Percentiles rank a stretch among this genome's conserved stretches.
Evolutionary conservation across 306 rosid species (phyloP).

Genomic region (Cucumis melo): DNA sequence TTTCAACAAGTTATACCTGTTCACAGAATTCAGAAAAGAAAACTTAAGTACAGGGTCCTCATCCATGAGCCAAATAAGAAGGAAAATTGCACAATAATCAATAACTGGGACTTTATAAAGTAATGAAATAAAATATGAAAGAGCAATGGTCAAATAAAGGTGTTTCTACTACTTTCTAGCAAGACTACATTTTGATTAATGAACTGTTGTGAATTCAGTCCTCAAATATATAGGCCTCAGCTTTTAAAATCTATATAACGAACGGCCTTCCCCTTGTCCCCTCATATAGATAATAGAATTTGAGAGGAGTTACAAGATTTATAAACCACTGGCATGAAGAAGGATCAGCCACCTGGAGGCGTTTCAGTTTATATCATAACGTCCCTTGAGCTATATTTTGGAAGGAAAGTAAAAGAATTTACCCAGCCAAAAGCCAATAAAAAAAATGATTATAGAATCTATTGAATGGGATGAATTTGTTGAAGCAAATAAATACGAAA

Average conservation of each 20-base stretch:
- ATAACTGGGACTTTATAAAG: slow-evolving; percentile 1
- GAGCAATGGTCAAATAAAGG: background rate
- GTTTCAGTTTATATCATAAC: background rate
- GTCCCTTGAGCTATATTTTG: background rate
- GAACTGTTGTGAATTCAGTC: background rate
- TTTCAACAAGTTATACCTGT: slow-evolving; percentile 65
- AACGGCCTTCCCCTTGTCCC: background rate
- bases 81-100: background rate
- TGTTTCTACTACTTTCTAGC: background rate
- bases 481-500: too few species aligned
- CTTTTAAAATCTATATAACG: background rate
- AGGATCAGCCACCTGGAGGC: background rate
- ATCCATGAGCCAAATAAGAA: background rate
- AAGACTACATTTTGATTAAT: background rate
- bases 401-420: background rate
- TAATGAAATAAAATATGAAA: background rate
- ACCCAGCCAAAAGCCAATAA: background rate
- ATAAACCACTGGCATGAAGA: background rate
- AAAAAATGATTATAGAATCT: background rate
- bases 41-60: slow-evolving; percentile 1
- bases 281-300: background rate
- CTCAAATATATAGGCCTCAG: background rate
- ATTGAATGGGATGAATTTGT: background rate
- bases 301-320: background rate
- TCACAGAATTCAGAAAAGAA: slow-evolving; percentile 13